phyloP scores from a whole-genome alignment of 129 eudicot genomes.

The Artemisia annua region DNA sequence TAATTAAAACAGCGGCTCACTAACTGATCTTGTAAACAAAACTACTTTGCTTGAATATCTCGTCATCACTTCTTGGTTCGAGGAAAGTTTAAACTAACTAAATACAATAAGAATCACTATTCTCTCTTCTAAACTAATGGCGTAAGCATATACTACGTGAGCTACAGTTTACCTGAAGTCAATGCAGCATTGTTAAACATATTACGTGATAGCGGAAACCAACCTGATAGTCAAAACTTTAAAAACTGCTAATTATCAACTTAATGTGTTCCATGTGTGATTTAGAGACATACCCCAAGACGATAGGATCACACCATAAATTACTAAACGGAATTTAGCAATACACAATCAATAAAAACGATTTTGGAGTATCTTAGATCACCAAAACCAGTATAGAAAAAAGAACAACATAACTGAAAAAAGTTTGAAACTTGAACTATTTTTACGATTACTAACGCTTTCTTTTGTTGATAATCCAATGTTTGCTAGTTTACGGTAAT shows the following conservation, averaged over 20 bases:
- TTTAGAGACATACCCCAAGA: conserved; percentile 60
- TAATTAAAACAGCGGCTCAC: background rate
- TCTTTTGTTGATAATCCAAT: no score
- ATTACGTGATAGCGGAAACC: background rate
- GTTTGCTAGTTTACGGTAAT: no score
- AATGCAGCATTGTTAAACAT: background rate
- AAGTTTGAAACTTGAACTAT: no score
- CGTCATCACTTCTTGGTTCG: background rate
- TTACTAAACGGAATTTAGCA: no score
- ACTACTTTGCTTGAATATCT: no score
- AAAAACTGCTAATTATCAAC: background rate
- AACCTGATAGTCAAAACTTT: background rate
- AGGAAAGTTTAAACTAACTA: background rate
- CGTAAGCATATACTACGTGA: background rate
- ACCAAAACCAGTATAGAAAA: no score
- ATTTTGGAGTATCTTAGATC: no score
- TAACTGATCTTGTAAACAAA: background rate
- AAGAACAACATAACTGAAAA: no score
- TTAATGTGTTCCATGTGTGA: background rate
- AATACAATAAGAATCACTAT: background rate
- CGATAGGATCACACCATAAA: conserved; percentile 60
- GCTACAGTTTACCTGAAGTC: background rate
- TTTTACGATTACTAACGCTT: no score
- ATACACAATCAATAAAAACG: no score
- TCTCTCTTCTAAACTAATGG: background rate